Base-by-base conservation (phyloP, 495 filamentous ascomycete genomes). In the Podospora fimiseda region DNA sequence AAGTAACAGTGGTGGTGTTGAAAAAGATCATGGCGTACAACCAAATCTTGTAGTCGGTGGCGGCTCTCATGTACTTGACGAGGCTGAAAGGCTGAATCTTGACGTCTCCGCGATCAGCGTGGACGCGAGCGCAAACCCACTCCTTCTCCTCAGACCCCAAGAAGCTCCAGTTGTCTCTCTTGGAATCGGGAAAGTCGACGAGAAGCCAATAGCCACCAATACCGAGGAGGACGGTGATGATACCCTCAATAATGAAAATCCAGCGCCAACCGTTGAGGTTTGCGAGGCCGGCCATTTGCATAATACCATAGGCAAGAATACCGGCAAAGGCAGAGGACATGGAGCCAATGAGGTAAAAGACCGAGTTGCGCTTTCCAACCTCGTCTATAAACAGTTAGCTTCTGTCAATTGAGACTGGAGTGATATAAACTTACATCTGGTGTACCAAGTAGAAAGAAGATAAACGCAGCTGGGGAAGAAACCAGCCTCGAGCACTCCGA, bases 391-490 rank as follows among this genome's bases (percentile, higher is more conserved):
- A 40, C 9, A 21, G 41, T 11, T n/a, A 2, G 1, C 20, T 20
- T 6, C 39, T 18, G 22, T 37, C 22, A 22, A 16, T 14, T 7
- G 11, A n/a, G n/a, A n/a, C n/a, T n/a, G n/a, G n/a, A 1, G 9
- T 19, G 5, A 27, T 44, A 2, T 18, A 3, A 22, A 53, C 68
- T 53, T 56, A 70, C 66, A 85, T 57, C 82, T 63, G 3, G 77
- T 78, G 58, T 86, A 86, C 82, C 82, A 86, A 40, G 78, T 83
- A 30, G 70, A 76, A 1, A 87, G 71, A 13, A 85, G 67, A 58
- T 85, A 86, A 1, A 81, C 79, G 44, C 78, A 81, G 39, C 77
- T 56, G 15, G 84, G 84, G 63, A 82, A 85, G 60, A 83, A 87
- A 45, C 80, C 80, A 50, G 84, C 81, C 59, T 87, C 83, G 1